Conservation (phyloP, 345 rosid genomes). For the Noccaea caerulescens region DNA sequence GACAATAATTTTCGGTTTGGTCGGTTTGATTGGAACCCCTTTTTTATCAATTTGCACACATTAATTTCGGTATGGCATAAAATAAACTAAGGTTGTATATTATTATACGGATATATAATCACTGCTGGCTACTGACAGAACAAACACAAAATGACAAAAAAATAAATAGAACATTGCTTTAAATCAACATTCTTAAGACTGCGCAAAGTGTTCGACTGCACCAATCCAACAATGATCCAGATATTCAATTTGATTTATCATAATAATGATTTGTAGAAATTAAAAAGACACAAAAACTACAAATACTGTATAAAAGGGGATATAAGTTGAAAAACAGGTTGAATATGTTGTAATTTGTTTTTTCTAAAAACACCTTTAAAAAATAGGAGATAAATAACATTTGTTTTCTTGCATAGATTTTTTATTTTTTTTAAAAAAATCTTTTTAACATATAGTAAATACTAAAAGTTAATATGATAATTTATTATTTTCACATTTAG, state of each 20-base stretch:
- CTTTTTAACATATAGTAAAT: no score
- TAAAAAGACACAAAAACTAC: background rate
- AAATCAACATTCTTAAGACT: slow-evolving; percentile 20
- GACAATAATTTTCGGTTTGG: slow-evolving; percentile 49
- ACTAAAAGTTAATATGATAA: no score
- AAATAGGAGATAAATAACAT: background rate
- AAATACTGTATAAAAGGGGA: background rate
- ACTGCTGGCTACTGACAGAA: slow-evolving; percentile 11
- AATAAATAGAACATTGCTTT: slow-evolving; percentile 26
- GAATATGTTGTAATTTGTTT: background rate
- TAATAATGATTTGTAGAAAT: background rate
- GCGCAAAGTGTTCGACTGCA: slow-evolving; percentile 15
- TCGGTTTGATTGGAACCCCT: slow-evolving; percentile 52
- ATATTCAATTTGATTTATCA: slow-evolving; percentile 5
- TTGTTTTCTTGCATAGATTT: no score
- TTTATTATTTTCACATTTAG: background rate
- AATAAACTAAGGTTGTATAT: background rate
- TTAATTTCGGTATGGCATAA: background rate
- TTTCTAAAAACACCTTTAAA: no score
- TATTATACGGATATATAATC: background rate
- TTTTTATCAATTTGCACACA: slow-evolving; percentile 16
- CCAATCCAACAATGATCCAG: slow-evolving; percentile 19
- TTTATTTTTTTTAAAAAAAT: no score
- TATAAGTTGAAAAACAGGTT: background rate
- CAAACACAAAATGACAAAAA: slow-evolving; percentile 35